phyloP scores from a whole-genome alignment of 306 rosid genomes.

The Vigna angularis region DNA sequence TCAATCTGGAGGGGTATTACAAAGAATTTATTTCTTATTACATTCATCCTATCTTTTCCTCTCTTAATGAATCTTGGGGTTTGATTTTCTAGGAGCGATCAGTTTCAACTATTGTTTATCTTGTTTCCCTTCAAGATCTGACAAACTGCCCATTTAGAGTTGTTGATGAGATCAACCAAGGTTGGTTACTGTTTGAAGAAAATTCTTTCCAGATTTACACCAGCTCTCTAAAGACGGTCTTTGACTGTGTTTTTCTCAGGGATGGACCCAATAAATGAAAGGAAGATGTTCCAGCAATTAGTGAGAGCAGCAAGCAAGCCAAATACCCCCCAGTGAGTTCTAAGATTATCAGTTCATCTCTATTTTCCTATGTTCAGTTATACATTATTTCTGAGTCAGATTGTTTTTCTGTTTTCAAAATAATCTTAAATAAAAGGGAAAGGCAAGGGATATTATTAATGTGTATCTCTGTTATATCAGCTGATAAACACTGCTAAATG shows the following conservation, averaged over 20 bases:
- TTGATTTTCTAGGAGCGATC: conserved; percentile 77
- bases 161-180: conserved; percentile 98
- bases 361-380: conserved; percentile 24
- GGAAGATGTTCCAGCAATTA: conserved; percentile 98
- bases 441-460: conserved; percentile 4
- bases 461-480: background rate
- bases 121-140: conserved; percentile 96
- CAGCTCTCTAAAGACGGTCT: conserved; percentile 19
- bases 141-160: conserved; percentile 98
- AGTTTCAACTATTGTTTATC: conserved; percentile 95
- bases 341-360: conserved; percentile 31
- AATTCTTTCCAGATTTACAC: conserved; percentile 36
- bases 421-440: background rate
- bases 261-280: conserved; percentile 97
- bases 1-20: conserved; percentile 96
- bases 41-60: conserved; percentile 25
- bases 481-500: background rate
- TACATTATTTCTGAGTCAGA: background rate
- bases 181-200: conserved; percentile 52
- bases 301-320: conserved; percentile 98
- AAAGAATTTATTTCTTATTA: conserved; percentile 31
- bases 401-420: background rate
- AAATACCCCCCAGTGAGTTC: conserved; percentile 90
- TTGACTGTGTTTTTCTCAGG: conserved; percentile 56
- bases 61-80: conserved; percentile 31